Percentiles rank a stretch among this genome's conserved stretches.
Evolutionary conservation across 768 basidiomycete species (phyloP).

Genomic region (Fomitopsis serialis): DNA sequence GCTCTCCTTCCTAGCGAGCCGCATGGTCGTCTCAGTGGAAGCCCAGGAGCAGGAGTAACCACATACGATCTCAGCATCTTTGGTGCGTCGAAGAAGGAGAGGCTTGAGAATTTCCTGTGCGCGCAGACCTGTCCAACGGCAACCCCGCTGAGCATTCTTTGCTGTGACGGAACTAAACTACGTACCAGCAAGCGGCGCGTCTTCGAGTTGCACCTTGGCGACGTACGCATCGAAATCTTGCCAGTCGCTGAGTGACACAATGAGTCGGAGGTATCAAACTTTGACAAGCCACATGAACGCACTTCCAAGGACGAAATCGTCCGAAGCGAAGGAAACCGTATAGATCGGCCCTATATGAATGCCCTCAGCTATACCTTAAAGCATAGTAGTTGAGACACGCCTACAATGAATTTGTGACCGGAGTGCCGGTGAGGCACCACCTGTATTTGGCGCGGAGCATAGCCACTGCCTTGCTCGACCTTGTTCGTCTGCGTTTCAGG

Average conservation of each 20-base stretch:
- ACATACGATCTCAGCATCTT: slow-evolving; percentile 44
- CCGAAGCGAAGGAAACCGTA: slow-evolving; percentile 70
- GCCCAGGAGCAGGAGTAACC: background rate
- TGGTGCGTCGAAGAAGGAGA: slow-evolving; percentile 68
- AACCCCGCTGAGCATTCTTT: too few species aligned
- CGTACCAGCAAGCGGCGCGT: slow-evolving; percentile 58
- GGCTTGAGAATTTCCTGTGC: slow-evolving; percentile 66
- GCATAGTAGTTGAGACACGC: slow-evolving; percentile 9
- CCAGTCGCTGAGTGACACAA: slow-evolving; percentile 44
- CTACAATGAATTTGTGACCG: slow-evolving; percentile 66
- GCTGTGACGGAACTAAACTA: background rate
- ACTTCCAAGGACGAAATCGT: slow-evolving; percentile 61
- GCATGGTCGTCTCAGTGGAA: background rate
- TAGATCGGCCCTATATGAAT: slow-evolving; percentile 48
- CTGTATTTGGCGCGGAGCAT: slow-evolving; percentile 59
- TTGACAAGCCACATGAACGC: background rate
- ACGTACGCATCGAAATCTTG: slow-evolving; percentile 53
- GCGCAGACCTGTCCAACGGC: slow-evolving; percentile 34
- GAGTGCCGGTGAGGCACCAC: slow-evolving; percentile 79
- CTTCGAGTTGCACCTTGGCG: slow-evolving; percentile 46
- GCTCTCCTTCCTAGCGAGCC: slow-evolving; percentile 49
- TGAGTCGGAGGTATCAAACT: background rate
- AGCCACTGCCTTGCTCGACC: slow-evolving; percentile 52
- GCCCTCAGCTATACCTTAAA: background rate
- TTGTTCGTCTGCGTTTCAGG: slow-evolving; percentile 37